Base-by-base conservation (phyloP, 2,329 filamentous ascomycete species). In the Aurifilum marmelostoma region DNA sequence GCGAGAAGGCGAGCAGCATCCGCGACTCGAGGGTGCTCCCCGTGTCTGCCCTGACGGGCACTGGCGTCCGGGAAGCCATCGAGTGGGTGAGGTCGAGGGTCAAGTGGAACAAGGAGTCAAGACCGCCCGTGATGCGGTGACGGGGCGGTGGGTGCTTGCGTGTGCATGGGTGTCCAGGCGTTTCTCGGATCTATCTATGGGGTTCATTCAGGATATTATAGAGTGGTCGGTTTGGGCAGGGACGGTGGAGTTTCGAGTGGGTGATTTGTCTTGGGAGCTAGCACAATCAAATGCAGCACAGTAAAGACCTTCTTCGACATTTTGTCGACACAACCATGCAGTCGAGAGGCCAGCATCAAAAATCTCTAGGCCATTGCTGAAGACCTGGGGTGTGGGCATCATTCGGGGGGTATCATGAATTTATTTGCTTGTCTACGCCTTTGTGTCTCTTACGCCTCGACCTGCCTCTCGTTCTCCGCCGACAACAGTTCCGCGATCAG, bases 61-160 rank as follows among this genome's bases (percentile, higher is more conserved):
- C 91, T 0, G 96, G 96, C 2, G 96, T 99, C 2, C 89, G 89
- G 76, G 96, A 98, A 82, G 95, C 96, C 0, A 92, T 99, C n/a
- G 96, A 98, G 77, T 99, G 96, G 96, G 84, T 99, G 69, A 89
- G 93, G 77, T 95, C 90, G 73, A 85, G 96, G 71, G 93, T 98
- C 37, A 94, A 93, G 80, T 98, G 96, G 93, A 98, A 98, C 79
- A 97, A 96, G 81, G 95, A 97, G 80, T 91, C 89, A 5, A 86
- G 96, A 71, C 94, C 95, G 72, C 96, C 96, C 1, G 90, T 97
- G 65, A 97, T 97, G 94, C 87, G 94, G 81, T 98, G 84, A 87
- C 70, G 9, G 9, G 37, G 29, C 21, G 39, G 43, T 34, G 43
- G n/a, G n/a, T 54, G 21, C 61, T 65, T 64, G 37, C 29, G 59